Evolutionary conservation across 768 basidiomycete species (phyloP).

Genomic region (Nevesoporus exiguus): DNA sequence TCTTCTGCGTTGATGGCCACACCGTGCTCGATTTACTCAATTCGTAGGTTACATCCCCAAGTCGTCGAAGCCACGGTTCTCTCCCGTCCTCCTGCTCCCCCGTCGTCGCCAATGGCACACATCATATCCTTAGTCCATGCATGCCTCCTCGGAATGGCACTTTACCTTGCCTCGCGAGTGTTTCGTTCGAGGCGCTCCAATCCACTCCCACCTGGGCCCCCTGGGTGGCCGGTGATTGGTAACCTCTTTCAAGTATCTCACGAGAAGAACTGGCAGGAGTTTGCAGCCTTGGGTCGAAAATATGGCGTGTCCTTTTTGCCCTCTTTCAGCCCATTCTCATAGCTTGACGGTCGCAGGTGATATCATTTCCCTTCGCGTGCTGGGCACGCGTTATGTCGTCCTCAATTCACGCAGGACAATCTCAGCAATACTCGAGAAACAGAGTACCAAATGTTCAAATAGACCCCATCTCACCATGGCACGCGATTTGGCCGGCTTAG

Average conservation of each 20-base stretch:
- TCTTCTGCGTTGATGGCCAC: too few species aligned
- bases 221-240: background rate
- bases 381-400: conserved; percentile 48
- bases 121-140: too few species aligned
- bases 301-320: conserved; percentile 38
- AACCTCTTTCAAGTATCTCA: background rate
- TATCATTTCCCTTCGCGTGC: conserved; percentile 22
- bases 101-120: too few species aligned
- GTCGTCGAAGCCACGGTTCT: too few species aligned
- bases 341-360: conserved; percentile 22
- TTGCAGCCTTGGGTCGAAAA: conserved; percentile 48
- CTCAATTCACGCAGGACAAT: conserved; percentile 45
- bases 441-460: conserved; percentile 48
- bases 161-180: too few species aligned
- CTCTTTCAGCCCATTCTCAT: background rate
- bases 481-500: conserved; percentile 17
- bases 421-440: conserved; percentile 49
- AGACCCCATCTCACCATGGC: conserved; percentile 18
- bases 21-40: too few species aligned
- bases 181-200: too few species aligned
- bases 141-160: too few species aligned
- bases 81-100: too few species aligned
- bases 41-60: too few species aligned
- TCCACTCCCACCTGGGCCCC: background rate
- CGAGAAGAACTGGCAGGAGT: conserved; percentile 44